Evolutionary conservation across 331 rosid genomes (phyloP).

Genomic region (Pyracantha coccinea): DNA sequence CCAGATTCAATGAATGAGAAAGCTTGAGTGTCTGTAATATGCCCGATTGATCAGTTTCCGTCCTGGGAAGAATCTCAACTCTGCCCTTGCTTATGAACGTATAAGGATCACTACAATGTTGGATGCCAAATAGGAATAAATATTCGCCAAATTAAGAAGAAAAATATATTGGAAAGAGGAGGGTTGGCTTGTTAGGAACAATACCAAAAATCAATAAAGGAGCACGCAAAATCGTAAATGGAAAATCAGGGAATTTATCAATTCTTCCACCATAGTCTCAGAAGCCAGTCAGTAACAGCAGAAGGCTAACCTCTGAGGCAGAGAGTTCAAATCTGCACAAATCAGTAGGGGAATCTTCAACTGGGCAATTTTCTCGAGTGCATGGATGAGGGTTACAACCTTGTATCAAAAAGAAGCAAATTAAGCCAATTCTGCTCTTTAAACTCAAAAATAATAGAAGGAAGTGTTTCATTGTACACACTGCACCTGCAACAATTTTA

Average conservation of each 20-base stretch:
- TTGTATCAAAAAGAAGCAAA: background rate
- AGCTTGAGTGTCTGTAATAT: constrained; percentile 8
- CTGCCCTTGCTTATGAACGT: background rate
- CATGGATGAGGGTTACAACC: constrained; percentile 17
- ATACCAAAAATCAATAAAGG: too few species aligned
- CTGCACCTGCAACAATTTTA: constrained; percentile 21
- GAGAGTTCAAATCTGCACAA: constrained; percentile 26
- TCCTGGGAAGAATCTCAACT: background rate
- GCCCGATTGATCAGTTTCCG: constrained; percentile 4
- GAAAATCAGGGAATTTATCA: too few species aligned
- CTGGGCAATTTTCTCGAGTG: constrained; percentile 9
- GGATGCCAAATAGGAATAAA: background rate
- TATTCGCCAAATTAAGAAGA: too few species aligned
- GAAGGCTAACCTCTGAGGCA: constrained; percentile 18
- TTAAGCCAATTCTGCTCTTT: background rate
- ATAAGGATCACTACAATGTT: constrained; percentile 19
- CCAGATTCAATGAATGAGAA: constrained; percentile 13
- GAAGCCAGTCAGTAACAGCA: background rate
- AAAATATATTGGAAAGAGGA: too few species aligned
- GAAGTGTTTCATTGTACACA: background rate
- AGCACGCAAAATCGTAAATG: too few species aligned
- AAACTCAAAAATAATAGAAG: background rate
- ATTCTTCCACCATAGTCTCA: background rate
- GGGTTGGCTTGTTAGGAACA: too few species aligned
- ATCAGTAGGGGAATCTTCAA: constrained; percentile 15